Conservation (phyloP, 768 basidiomycete species). For the Aureoboletus auriporus region DNA sequence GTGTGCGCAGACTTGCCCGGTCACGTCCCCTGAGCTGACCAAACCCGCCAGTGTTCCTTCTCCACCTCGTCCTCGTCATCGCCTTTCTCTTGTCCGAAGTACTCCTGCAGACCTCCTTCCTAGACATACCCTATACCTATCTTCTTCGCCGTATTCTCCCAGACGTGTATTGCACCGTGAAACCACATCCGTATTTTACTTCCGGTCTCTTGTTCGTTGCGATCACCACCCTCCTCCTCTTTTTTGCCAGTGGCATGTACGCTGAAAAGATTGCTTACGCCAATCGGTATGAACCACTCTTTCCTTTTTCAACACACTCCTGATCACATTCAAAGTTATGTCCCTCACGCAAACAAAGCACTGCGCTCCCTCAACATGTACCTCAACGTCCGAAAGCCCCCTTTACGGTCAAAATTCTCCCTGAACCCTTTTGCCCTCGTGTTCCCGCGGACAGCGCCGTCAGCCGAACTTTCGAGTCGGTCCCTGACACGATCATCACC, state of each 20-base stretch:
- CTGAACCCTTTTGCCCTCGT: conserved; percentile 37
- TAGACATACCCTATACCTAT: conserved; percentile 58
- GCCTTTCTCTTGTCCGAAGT: conserved; percentile 73
- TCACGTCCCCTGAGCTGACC: conserved; percentile 15
- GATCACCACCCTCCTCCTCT: conserved; percentile 85
- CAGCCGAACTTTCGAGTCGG: conserved; percentile 18
- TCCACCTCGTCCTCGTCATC: conserved; percentile 63
- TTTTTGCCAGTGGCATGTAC: conserved; percentile 97
- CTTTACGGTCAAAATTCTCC: conserved; percentile 57
- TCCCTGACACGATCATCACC: conserved; percentile 29
- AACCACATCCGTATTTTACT: conserved; percentile 69
- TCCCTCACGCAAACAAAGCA: conserved; percentile 91
- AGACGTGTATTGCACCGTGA: conserved; percentile 44
- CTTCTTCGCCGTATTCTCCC: conserved; percentile 49
- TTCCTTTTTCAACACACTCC: conserved; percentile 6
- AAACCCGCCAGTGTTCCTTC: conserved; percentile 61
- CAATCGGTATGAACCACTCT: conserved; percentile 65
- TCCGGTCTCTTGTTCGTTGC: conserved; percentile 82
- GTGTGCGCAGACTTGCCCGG: conserved; percentile 42
- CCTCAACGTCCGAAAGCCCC: conserved; percentile 85
- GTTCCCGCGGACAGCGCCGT: conserved; percentile 28
- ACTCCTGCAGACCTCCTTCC: conserved; percentile 61
- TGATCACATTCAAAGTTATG: conserved; percentile 59
- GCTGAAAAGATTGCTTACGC: conserved; percentile 95
- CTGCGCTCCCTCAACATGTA: conserved; percentile 95